phyloP scores from a whole-genome alignment of 2,329 filamentous ascomycete genomes.

The Fusarium tricinctum region DNA sequence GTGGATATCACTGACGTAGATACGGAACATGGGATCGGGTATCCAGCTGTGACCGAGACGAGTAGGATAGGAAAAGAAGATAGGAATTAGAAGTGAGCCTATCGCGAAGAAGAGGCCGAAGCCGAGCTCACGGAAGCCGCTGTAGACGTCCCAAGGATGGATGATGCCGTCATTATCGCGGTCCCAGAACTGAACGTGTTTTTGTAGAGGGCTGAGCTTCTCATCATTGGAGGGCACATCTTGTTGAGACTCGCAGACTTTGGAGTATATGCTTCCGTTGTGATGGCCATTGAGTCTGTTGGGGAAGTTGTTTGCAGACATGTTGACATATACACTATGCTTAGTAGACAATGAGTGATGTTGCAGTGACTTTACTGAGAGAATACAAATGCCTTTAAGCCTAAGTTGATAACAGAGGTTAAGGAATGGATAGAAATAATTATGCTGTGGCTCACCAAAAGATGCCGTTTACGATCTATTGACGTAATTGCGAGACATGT shows the following conservation, averaged over 20 bases:
- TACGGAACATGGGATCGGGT: slow-evolving; percentile 56
- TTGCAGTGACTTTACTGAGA: not conserved
- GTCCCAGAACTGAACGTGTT: slow-evolving; percentile 60
- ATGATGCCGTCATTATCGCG: slow-evolving; percentile 57
- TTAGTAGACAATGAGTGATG: not conserved
- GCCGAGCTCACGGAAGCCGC: slow-evolving; percentile 58
- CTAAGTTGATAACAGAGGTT: not conserved
- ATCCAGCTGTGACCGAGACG: slow-evolving; percentile 51
- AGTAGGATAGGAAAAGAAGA: slow-evolving; percentile 62
- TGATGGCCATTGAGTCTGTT: not conserved
- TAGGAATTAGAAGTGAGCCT: slow-evolving; percentile 58
- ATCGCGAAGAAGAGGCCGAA: slow-evolving; percentile 59
- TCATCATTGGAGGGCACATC: not conserved
- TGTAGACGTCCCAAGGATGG: slow-evolving; percentile 57
- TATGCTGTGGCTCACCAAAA: slow-evolving; percentile 7
- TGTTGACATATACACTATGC: not conserved
- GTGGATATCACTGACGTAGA: slow-evolving; percentile 57
- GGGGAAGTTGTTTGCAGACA: not conserved
- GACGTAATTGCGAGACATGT: slow-evolving; percentile 25
- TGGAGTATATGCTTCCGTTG: no score
- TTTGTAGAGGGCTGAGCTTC: slow-evolving; percentile 50
- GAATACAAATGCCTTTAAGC: not conserved
- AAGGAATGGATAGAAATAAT: not conserved
- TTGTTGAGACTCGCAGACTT: no score
- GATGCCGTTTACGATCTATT: slow-evolving; percentile 26